Evolutionary conservation across 768 basidiomycete genomes (phyloP).

Genomic region (Leccinum rimulosum): DNA sequence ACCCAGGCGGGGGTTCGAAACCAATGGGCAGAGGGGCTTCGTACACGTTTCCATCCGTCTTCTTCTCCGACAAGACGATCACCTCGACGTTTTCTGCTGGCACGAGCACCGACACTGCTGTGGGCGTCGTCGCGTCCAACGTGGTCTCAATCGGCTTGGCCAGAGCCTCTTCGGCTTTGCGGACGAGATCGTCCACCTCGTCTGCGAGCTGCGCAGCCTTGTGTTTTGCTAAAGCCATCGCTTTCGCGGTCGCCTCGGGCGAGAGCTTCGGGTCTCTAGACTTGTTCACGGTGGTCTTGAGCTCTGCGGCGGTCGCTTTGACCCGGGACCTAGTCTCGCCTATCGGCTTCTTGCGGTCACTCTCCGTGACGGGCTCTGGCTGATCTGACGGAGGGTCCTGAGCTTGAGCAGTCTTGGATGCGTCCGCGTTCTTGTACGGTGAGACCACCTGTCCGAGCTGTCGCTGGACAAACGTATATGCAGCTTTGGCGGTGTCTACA

Average conservation of each 20-base stretch:
- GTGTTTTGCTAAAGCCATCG: slow-evolving; percentile 42
- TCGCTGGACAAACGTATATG: slow-evolving; percentile 52
- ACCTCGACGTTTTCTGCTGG: slow-evolving; percentile 23
- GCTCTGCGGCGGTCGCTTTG: slow-evolving; percentile 39
- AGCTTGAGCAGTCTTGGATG: slow-evolving; percentile 16
- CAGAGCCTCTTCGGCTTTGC: slow-evolving; percentile 72
- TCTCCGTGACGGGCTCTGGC: not conserved
- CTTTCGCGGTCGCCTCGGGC: slow-evolving; percentile 32
- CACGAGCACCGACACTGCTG: slow-evolving; percentile 6
- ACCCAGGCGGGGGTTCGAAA: slow-evolving; percentile 92
- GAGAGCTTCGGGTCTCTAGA: slow-evolving; percentile 27
- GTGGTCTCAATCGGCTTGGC: slow-evolving; percentile 37
- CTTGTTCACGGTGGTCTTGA: slow-evolving; percentile 50
- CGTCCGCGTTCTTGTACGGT: slow-evolving; percentile 13
- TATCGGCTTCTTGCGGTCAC: slow-evolving; percentile 37
- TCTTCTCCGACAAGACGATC: slow-evolving; percentile 23
- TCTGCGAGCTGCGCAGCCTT: slow-evolving; percentile 52
- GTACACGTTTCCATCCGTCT: slow-evolving; percentile 44
- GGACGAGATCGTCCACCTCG: slow-evolving; percentile 65
- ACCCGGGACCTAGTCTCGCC: slow-evolving; percentile 45
- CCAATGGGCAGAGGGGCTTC: slow-evolving; percentile 81
- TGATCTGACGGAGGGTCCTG: slow-evolving; percentile 20
- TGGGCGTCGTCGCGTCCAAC: slow-evolving; percentile 19
- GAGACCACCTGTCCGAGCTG: slow-evolving; percentile 41
- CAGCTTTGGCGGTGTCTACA: slow-evolving; percentile 45